Evolutionary conservation across 2,329 filamentous ascomycete species (phyloP).

Genomic region (Stachybotrys chlorohalonatus): DNA sequence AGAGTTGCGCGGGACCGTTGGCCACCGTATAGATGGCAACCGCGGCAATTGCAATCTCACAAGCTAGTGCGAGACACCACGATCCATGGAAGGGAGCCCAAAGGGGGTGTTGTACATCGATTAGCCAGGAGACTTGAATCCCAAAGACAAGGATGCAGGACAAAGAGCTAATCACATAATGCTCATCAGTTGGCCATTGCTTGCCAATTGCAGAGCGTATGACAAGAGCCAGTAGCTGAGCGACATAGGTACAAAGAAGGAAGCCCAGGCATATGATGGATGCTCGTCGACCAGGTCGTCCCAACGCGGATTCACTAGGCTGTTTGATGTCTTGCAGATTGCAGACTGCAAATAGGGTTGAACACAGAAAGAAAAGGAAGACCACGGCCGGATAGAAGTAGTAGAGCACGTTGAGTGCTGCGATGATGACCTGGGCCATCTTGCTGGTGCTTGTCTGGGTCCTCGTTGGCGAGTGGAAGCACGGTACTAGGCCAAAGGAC

Average conservation of each 20-base stretch:
- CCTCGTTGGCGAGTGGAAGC: no score
- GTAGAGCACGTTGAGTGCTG: constrained; percentile 37
- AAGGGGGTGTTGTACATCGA: constrained; percentile 38
- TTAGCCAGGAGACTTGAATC: constrained; percentile 46
- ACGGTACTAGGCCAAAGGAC: no score
- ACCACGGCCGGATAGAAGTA: constrained; percentile 49
- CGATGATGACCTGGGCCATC: constrained; percentile 12
- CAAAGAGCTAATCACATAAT: constrained; percentile 46
- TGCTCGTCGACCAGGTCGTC: constrained; percentile 9
- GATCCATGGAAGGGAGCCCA: constrained; percentile 58
- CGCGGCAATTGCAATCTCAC: constrained; percentile 41
- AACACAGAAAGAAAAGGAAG: constrained; percentile 47
- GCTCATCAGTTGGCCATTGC: constrained; percentile 34
- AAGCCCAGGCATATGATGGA: constrained; percentile 33
- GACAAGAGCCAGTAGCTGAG: constrained; percentile 34
- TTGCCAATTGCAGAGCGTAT: constrained; percentile 22
- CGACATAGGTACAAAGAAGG: constrained; percentile 35
- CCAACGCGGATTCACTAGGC: constrained; percentile 5
- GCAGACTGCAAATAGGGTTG: constrained; percentile 41
- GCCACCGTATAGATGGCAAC: constrained; percentile 7
- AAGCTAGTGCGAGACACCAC: constrained; percentile 47
- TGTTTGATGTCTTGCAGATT: constrained; percentile 37
- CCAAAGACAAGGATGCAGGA: constrained; percentile 57
- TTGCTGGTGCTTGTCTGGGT: no score
- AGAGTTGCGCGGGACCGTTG: constrained; percentile 4